A percentile compares a stretch with the other conserved stretches of the same genome.
phyloP scores from a whole-genome alignment of 805 yeast genomes.

The Huiozyma naganishii region DNA sequence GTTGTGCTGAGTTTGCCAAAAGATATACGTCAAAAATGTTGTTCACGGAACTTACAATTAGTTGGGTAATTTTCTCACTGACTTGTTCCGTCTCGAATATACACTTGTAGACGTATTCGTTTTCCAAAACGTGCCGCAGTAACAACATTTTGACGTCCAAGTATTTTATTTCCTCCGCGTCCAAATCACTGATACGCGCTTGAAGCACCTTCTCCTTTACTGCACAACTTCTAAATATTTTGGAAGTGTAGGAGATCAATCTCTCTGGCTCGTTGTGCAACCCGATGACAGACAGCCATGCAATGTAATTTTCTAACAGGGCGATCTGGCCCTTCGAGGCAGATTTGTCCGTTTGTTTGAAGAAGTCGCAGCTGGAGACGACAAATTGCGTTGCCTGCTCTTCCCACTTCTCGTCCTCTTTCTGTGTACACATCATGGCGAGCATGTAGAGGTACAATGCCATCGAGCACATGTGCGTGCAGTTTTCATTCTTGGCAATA shows the following conservation, averaged over 20 bases:
- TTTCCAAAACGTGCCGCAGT: constrained; percentile 41
- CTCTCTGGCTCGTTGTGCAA: constrained; percentile 8
- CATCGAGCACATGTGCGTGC: neutral
- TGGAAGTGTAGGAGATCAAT: constrained; percentile 10
- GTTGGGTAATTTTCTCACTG: constrained; percentile 17
- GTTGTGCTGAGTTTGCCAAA: constrained; percentile 35
- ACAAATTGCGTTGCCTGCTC: constrained; percentile 21
- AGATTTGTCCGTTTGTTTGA: constrained; percentile 35
- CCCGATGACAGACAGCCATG: constrained; percentile 37
- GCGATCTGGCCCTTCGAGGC: constrained; percentile 53
- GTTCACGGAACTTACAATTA: constrained; percentile 38
- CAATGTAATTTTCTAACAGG: constrained; percentile 48
- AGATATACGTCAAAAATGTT: constrained; percentile 51
- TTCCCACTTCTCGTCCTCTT: constrained; percentile 17
- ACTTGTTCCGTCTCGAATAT: constrained; percentile 8
- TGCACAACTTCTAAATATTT: constrained; percentile 15
- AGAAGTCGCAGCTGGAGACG: constrained; percentile 32
- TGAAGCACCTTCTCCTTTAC: constrained; percentile 11
- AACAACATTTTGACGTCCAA: constrained; percentile 52
- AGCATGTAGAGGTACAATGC: constrained; percentile 31
- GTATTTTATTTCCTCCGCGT: constrained; percentile 35
- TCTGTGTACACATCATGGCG: constrained; percentile 23
- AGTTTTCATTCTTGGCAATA: neutral
- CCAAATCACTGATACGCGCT: constrained; percentile 4
- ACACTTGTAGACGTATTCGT: constrained; percentile 20